Percentiles rank a stretch among this genome's conserved stretches.
phyloP scores from a whole-genome alignment of 78 protist species.

The Dictyostelium intermedium region DNA sequence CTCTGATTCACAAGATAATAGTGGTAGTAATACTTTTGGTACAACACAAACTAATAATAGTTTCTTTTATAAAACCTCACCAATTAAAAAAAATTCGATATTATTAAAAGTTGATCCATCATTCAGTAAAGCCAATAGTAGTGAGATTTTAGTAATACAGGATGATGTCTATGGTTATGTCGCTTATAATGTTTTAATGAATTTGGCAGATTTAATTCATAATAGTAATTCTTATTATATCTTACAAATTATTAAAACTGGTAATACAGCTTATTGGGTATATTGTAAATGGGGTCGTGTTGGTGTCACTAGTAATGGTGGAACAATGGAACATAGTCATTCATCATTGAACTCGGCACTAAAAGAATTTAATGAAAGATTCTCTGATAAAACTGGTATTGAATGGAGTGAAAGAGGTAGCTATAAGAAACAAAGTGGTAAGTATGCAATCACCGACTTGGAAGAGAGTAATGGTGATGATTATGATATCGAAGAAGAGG shows the following conservation, averaged over 20 bases:
- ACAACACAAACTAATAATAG: background rate
- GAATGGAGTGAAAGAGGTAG: constrained; percentile 33
- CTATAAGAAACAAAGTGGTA: constrained; percentile 55
- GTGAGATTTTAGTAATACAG: constrained; percentile 4
- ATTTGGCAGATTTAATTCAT: constrained; percentile 44
- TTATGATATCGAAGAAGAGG: background rate
- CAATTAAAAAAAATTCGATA: background rate
- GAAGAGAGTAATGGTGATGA: constrained; percentile 37
- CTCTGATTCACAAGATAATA: background rate
- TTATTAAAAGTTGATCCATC: constrained; percentile 12
- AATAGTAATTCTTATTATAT: constrained; percentile 58
- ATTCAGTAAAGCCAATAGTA: background rate
- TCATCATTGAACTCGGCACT: constrained; percentile 25
- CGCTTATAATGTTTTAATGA: constrained; percentile 48
- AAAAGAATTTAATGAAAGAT: background rate
- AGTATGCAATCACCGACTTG: constrained; percentile 45
- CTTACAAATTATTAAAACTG: constrained; percentile 44
- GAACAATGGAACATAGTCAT: background rate
- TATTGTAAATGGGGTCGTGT: constrained; percentile 70
- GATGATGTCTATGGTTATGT: constrained; percentile 11
- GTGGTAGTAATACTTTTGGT: background rate
- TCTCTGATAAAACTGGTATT: constrained; percentile 69
- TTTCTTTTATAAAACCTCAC: background rate
- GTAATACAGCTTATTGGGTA: background rate
- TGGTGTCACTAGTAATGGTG: constrained; percentile 43